These are phyloP conservation scores for Prinsepia uniflora DNA, from an alignment of 306 rosid species.

Conservation along the genomic window DNA sequence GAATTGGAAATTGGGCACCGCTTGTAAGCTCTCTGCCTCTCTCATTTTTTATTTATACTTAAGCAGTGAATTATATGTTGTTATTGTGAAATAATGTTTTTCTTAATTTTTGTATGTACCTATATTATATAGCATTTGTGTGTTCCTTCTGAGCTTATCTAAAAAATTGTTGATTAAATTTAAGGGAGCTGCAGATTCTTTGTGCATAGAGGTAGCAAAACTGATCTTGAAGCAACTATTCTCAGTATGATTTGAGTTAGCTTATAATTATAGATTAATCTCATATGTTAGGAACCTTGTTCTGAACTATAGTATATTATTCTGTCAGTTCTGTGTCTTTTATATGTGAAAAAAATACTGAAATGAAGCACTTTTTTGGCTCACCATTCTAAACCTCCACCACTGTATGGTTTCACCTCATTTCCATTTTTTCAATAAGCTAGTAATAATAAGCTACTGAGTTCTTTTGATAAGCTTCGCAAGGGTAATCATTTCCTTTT, in stretches of 20 bases:
- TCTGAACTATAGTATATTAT: not conserved
- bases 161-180: not conserved
- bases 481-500: not conserved
- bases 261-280: conserved; percentile 2
- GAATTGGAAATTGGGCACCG: too few relatives aligned
- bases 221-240: conserved; percentile 8
- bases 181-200: not conserved
- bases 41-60: not conserved
- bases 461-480: not conserved
- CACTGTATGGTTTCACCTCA: not conserved
- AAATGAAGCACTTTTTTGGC: not conserved
- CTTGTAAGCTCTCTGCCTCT: too few relatives aligned
- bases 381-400: not conserved
- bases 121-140: conserved; percentile 11
- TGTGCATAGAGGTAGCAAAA: not conserved
- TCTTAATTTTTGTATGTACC: not conserved
- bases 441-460: not conserved
- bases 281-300: not conserved
- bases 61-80: not conserved
- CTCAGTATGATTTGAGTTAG: not conserved
- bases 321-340: not conserved
- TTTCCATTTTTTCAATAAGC: not conserved
- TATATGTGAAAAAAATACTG: not conserved
- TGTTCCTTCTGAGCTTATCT: conserved; percentile 4
- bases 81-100: not conserved